Base-by-base conservation (phyloP, 345 rosid genomes). In the Acer campestre region DNA sequence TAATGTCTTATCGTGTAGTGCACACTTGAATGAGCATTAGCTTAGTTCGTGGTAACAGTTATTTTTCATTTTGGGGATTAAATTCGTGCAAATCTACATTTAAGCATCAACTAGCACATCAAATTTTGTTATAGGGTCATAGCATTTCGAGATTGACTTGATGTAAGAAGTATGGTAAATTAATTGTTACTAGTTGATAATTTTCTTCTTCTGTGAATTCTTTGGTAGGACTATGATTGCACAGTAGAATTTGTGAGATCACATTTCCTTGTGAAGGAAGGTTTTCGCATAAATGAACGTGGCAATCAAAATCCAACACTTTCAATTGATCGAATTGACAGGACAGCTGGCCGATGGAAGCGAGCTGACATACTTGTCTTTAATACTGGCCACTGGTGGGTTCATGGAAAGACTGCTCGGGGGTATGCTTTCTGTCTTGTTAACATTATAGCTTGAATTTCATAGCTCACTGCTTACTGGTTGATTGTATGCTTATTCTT, bases 331-430 rank as follows among this genome's bases (percentile, higher is more conserved):
- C 81, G 75, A 83, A 92, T 94, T 64, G 98, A 94, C 86, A 92
- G 94, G 90, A 68, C 90, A 40, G 64, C 91, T 46, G 77, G 79
- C 9, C 86, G 86, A 79, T 94, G 97, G 98, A 90, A 86, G 84
- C 86, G 85, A 35, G 98, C 94, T 51, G 89, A 96, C 83, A 92
- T 96, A 78, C 88, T 94, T 75, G 89, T 94, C 63, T 96, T 96
- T 79, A 96, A 96, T 85, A 96, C 97, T 44, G 98, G 91, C 66
- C 99, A 96, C 78, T 94, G 97, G 99, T 96, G 99, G 99, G 88
- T 89, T 81, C 98, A 94, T 86, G 98, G 98, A 74, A 96, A 96
- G 85, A 96, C 99, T 73, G 90, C 97, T 42, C 88, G 97, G 48
- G 98, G 98, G 99, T 92, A 83, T 48, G 85, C 73, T 58, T 64